Evolutionary conservation across 208 protist species (phyloP), one percentile per base, ranked within the genome.

Genomic region (Leptomonas pyrrhocoris): DNA sequence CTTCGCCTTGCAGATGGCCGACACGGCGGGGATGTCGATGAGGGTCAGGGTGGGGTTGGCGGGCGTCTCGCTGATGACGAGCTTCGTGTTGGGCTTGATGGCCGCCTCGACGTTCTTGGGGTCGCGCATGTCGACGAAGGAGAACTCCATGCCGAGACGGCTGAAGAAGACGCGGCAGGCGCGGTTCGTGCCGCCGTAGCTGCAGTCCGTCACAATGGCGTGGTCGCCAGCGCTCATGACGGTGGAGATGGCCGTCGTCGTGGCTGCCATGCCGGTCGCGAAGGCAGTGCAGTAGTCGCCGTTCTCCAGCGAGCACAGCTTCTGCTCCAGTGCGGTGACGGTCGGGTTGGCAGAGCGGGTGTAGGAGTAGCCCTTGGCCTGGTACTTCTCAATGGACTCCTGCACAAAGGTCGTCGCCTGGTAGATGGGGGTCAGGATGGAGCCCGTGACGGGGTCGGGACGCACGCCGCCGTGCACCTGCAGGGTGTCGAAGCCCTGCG

Each of bases 181-280:
- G 67, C 92, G 89, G 77, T 98, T 94, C 51, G 96, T 98, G 68
- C 98, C 98, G 62, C 97, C 97, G 82, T 98, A 99, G 75, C 96
- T 93, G 89, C 97, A 98, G 78, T 98, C 84, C 11, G 94, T 93
- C 45, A 97, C 81, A 76, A 98, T 90, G 16, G 88, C 86, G 79
- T 97, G 93, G 81, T 98, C 95, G 50, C 92, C 92, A 21, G 77
- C 80, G 67, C 58, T 96, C 79, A 98, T 92, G 49, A 96, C 79
- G 50, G 96, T 84, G 2, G 96, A 92, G 43, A 98, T 94, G 48
- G 88, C 96, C 2, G 90, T 97, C 8, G 86, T 90, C 5, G 93
- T 97, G 28, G 93, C 91, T 2, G 92, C 83, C 83, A 98, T 94
- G 53, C 96, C 97, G 38, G 90, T 98, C 25, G 79, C 64, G 83